Evolutionary conservation across 495 filamentous ascomycete genomes (phyloP).

Genomic region (Aspergillus sclerotiicarbonarius): DNA sequence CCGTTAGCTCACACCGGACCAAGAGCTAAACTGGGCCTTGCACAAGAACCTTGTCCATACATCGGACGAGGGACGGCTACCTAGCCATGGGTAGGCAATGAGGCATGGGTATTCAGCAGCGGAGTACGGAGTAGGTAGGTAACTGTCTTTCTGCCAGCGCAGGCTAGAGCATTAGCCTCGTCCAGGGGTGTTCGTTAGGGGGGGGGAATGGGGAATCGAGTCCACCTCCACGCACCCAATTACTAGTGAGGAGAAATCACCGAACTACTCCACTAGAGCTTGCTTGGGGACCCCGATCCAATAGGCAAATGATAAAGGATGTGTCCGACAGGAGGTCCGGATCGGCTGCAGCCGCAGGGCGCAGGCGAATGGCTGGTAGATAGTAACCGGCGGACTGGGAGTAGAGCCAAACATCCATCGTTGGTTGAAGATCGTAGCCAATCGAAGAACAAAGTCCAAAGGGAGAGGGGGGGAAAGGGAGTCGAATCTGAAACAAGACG

Average conservation of each 20-base stretch:
- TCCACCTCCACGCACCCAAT: constrained; percentile 30
- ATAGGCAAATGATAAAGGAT: background rate
- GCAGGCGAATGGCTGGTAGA: background rate
- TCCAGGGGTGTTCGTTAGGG: constrained; percentile 44
- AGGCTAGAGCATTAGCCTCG: constrained; percentile 20
- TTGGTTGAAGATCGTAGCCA: background rate
- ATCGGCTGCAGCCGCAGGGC: background rate
- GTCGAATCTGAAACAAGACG: background rate
- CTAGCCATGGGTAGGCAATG: constrained; percentile 1
- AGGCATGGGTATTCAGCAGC: background rate
- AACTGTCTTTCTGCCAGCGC: background rate
- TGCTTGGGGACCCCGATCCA: constrained; percentile 16
- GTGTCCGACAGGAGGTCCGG: background rate
- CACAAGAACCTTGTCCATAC: constrained; percentile 10
- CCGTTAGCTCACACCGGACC: constrained; percentile 17
- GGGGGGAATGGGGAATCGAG: constrained; percentile 33
- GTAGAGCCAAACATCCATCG: background rate
- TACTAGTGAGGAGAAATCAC: constrained; percentile 33
- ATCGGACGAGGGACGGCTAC: constrained; percentile 24
- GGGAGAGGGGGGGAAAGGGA: background rate
- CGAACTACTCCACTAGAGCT: constrained; percentile 32
- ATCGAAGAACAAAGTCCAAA: background rate
- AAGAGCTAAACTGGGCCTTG: constrained; percentile 13
- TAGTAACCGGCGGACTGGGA: background rate
- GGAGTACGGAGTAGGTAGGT: too few relatives aligned